These are phyloP conservation scores for Verticillium nubilum DNA, from an alignment of 2,329 filamentous ascomycete species.

Conservation along the genomic window DNA sequence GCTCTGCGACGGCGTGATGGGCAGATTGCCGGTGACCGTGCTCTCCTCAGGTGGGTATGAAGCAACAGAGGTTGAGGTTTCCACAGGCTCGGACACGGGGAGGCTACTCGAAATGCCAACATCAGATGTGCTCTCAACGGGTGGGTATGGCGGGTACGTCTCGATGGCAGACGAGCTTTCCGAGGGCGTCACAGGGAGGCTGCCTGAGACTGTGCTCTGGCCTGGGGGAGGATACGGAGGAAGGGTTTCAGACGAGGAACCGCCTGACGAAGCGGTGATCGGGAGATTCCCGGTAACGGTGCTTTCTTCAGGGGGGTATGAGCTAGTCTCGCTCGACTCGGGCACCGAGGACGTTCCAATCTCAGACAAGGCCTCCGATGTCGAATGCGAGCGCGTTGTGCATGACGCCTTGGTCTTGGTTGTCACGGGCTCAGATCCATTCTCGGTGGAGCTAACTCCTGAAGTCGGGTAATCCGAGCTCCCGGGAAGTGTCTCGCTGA, in stretches of 20 bases:
- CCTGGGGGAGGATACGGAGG: background rate
- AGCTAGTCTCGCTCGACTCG: background rate
- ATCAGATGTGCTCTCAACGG: background rate
- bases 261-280: background rate
- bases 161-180: background rate
- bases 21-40: constrained; percentile 3
- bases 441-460: background rate
- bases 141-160: background rate
- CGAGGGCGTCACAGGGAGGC: background rate
- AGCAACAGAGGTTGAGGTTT: too few species aligned
- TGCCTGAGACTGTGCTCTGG: background rate
- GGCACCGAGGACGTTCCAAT: background rate
- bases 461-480: background rate
- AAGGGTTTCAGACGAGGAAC: background rate
- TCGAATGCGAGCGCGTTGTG: background rate
- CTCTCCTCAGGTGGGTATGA: background rate
- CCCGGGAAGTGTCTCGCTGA: background rate
- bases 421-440: background rate
- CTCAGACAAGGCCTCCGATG: background rate
- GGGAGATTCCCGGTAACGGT: background rate
- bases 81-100: too few species aligned
- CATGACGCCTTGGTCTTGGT: background rate
- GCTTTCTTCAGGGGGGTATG: background rate
- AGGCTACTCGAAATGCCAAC: background rate
- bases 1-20: constrained; percentile 3